These are phyloP conservation scores for Epichloe elymi DNA, from an alignment of 2,329 filamentous ascomycete genomes.

Conservation along the genomic window DNA sequence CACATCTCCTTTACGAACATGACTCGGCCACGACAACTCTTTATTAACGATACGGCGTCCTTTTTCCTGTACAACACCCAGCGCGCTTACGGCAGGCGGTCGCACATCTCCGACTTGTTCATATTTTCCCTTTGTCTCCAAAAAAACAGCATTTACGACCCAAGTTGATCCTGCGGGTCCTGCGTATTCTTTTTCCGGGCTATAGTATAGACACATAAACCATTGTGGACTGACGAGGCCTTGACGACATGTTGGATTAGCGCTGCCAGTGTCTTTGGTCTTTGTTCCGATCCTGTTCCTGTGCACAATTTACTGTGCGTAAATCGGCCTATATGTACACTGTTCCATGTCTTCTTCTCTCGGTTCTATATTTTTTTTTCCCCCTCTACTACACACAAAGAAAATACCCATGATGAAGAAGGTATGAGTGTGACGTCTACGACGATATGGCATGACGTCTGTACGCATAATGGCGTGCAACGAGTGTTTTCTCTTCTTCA, in stretches of 20 bases:
- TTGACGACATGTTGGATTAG: background rate
- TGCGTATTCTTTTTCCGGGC: background rate
- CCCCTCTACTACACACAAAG: background rate
- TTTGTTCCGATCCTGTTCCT: background rate
- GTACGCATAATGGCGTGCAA: conserved; percentile 1
- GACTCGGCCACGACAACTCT: conserved; percentile 6
- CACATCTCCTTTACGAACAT: background rate
- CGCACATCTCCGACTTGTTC: background rate
- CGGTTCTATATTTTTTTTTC: background rate
- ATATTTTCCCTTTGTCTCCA: background rate
- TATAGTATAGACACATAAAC: background rate
- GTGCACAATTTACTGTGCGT: background rate
- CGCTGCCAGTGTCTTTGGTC: background rate
- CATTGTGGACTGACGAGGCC: background rate
- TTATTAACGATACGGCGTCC: background rate
- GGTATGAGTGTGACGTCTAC: conserved; percentile 1
- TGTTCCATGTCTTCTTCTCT: background rate
- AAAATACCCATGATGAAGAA: background rate
- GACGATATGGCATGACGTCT: conserved; percentile 2
- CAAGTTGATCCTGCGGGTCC: background rate
- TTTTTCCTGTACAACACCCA: background rate
- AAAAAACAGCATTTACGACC: background rate
- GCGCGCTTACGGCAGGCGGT: background rate
- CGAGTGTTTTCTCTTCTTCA: background rate
- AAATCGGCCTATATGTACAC: background rate